phyloP scores from a whole-genome alignment of 345 rosid species.

The Corchorus olitorius region DNA sequence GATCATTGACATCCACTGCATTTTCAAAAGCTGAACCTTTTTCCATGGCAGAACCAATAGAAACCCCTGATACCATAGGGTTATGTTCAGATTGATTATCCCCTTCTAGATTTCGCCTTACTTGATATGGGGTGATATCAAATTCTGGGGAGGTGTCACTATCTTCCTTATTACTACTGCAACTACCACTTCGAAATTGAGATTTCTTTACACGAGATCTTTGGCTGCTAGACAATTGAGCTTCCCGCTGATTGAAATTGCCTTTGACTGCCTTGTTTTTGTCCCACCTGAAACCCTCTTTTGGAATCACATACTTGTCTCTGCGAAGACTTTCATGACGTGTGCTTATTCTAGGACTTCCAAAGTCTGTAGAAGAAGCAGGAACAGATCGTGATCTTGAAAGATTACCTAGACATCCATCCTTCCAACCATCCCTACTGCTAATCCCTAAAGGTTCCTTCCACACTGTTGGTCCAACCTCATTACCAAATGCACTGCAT shows the following conservation, averaged over 20 bases:
- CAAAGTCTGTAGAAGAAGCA: slow-evolving; percentile 45
- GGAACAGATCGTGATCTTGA: slow-evolving; percentile 80
- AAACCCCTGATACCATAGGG: slow-evolving; percentile 42
- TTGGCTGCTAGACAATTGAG: slow-evolving; percentile 43
- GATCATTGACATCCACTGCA: slow-evolving; percentile 37
- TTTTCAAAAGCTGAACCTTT: slow-evolving; percentile 42
- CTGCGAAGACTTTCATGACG: slow-evolving; percentile 40
- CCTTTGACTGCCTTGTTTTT: slow-evolving; percentile 49
- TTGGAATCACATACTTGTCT: slow-evolving; percentile 51
- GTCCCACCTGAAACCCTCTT: slow-evolving; percentile 44
- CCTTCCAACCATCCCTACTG: slow-evolving; percentile 97
- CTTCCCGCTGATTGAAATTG: slow-evolving; percentile 41
- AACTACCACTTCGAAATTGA: slow-evolving; percentile 6
- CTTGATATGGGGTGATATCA: slow-evolving; percentile 31
- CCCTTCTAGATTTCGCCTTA: slow-evolving; percentile 33
- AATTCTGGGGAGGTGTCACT: slow-evolving; percentile 50
- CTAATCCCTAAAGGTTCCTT: slow-evolving; percentile 87
- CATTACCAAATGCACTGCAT: slow-evolving; percentile 30
- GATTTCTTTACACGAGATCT: slow-evolving; percentile 43
- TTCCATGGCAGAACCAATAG: slow-evolving; percentile 34
- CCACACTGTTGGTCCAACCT: slow-evolving; percentile 29
- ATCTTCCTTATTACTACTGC: slow-evolving; percentile 10
- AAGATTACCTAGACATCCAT: slow-evolving; percentile 41
- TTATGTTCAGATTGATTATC: slow-evolving; percentile 31
- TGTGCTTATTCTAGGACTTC: slow-evolving; percentile 46